phyloP scores from a whole-genome alignment of 2,329 filamentous ascomycete genomes.

The Allantophomopsis cytisporea region DNA sequence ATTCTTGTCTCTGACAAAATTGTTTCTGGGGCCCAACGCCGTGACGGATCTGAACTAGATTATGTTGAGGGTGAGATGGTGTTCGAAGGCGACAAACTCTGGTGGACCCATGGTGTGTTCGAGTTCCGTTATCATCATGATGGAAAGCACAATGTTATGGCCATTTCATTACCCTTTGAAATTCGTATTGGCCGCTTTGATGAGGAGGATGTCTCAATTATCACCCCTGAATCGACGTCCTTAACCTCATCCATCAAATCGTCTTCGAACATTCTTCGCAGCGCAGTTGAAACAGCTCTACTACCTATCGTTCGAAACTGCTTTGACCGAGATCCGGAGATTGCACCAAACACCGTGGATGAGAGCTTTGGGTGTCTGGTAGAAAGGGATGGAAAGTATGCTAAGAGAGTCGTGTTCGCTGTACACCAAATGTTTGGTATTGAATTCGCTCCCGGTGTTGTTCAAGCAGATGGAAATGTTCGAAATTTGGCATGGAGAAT shows the following conservation, averaged over 20 bases:
- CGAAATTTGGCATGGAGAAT: slow-evolving; percentile 88
- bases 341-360: slow-evolving; percentile 67
- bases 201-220: slow-evolving; percentile 48
- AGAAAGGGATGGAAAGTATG: slow-evolving; percentile 78
- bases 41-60: slow-evolving; percentile 36
- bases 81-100: slow-evolving; percentile 86
- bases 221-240: slow-evolving; percentile 8
- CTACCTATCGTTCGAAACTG: slow-evolving; percentile 82
- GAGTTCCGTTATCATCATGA: slow-evolving; percentile 96
- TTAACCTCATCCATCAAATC: slow-evolving; percentile 7
- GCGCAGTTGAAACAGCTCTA: slow-evolving; percentile 62
- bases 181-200: slow-evolving; percentile 73
- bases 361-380: slow-evolving; percentile 78
- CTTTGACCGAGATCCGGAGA: slow-evolving; percentile 80
- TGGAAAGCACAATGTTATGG: slow-evolving; percentile 85
- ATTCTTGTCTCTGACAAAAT: slow-evolving; percentile 58
- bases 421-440: slow-evolving; percentile 96
- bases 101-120: slow-evolving; percentile 94
- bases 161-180: slow-evolving; percentile 87
- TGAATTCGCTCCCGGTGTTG: slow-evolving; percentile 86
- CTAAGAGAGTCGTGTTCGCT: slow-evolving; percentile 82
- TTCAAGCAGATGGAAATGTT: slow-evolving; percentile 83
- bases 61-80: slow-evolving; percentile 68
- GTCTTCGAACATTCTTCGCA: slow-evolving; percentile 47
- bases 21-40: slow-evolving; percentile 26